These are phyloP conservation scores for Aureoboletus auriporus DNA, from an alignment of 768 basidiomycete species.

Conservation along the genomic window DNA sequence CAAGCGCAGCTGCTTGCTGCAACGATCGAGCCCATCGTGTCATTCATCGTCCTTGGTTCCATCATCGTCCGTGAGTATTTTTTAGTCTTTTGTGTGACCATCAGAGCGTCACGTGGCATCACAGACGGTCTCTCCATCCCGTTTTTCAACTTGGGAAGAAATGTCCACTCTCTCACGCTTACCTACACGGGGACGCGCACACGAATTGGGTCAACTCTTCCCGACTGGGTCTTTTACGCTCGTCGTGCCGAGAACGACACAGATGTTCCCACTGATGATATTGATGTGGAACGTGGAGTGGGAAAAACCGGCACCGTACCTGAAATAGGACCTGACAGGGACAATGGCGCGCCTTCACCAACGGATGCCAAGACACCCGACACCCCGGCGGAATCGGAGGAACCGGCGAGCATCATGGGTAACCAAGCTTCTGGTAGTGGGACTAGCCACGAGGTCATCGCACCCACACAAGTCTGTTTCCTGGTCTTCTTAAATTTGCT, in stretches of 20 bases:
- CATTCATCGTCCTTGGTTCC: constrained; percentile 84
- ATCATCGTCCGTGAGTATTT: constrained; percentile 71
- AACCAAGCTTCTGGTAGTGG: background rate
- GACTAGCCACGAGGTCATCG: background rate
- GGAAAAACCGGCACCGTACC: background rate
- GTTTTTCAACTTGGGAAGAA: constrained; percentile 54
- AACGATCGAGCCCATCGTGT: constrained; percentile 75
- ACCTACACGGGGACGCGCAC: constrained; percentile 40
- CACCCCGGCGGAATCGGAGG: background rate
- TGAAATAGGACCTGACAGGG: background rate
- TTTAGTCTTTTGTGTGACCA: background rate
- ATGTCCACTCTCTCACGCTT: constrained; percentile 38
- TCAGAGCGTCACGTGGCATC: background rate
- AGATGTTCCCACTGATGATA: background rate
- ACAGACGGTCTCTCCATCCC: constrained; percentile 69
- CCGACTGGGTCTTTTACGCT: constrained; percentile 45
- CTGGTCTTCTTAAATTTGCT: background rate
- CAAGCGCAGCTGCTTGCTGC: constrained; percentile 73
- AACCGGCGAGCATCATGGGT: background rate
- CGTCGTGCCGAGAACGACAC: constrained; percentile 21
- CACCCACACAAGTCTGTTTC: constrained; percentile 20
- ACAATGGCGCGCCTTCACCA: background rate
- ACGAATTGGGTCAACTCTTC: constrained; percentile 23
- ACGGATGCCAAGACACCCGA: background rate
- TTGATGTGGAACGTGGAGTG: constrained; percentile 22